A percentile compares a stretch with the other conserved stretches of the same genome.
Evolutionary conservation across 306 rosid species (phyloP).

Genomic region (Luffa aegyptiaca): DNA sequence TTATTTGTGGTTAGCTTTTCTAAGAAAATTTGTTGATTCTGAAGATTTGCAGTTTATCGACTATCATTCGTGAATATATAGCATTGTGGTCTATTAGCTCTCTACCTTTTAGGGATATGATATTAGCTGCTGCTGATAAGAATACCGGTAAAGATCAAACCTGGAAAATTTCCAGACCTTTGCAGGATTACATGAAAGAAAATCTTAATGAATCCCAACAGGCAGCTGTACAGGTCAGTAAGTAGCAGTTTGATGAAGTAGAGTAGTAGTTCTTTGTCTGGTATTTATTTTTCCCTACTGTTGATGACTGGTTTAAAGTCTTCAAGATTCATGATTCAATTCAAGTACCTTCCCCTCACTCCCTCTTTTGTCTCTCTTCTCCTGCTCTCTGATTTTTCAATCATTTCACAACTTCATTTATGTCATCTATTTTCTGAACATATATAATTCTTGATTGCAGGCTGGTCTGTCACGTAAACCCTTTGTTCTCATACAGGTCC

Average conservation of each 20-base stretch:
- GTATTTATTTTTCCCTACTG: background rate
- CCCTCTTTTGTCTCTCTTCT: background rate
- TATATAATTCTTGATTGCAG: slow-evolving; percentile 39
- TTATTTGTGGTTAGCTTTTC: slow-evolving; percentile 1
- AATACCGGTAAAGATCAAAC: slow-evolving; percentile 34
- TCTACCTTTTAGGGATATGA: slow-evolving; percentile 80
- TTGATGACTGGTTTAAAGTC: background rate
- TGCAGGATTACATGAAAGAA: slow-evolving; percentile 53
- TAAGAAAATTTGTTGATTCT: slow-evolving; percentile 7
- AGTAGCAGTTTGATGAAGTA: slow-evolving; percentile 6
- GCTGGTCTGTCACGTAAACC: slow-evolving; percentile 87
- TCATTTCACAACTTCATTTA: background rate
- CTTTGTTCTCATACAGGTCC: slow-evolving; percentile 88
- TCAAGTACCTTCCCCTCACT: background rate
- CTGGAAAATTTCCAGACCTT: slow-evolving; percentile 69
- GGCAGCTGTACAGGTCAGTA: slow-evolving; percentile 67
- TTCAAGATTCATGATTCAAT: background rate
- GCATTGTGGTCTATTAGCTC: slow-evolving; percentile 51
- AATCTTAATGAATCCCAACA: slow-evolving; percentile 71
- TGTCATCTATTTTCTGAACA: slow-evolving; percentile 5
- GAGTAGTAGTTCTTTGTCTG: background rate
- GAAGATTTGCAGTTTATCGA: slow-evolving; percentile 89
- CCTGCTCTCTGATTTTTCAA: background rate
- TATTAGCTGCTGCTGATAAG: slow-evolving; percentile 45
- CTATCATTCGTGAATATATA: slow-evolving; percentile 73